phyloP scores from a whole-genome alignment of 2,329 filamentous ascomycete species.

The Fusarium sp. region DNA sequence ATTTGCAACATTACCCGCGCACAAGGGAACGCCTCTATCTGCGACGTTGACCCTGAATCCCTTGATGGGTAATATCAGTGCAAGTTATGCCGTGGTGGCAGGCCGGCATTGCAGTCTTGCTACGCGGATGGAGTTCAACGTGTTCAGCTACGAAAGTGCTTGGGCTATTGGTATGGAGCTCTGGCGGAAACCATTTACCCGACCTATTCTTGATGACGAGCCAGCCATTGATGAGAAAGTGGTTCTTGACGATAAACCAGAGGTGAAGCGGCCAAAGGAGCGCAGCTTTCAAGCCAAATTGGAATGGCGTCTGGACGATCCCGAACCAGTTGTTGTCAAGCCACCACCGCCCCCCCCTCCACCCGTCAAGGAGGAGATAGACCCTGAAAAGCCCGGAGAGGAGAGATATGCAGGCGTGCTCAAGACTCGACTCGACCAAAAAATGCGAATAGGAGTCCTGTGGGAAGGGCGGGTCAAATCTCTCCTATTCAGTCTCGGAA shows the following conservation, averaged over 20 bases:
- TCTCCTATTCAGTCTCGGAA: conserved; percentile 88
- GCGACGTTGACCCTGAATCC: conserved; percentile 94
- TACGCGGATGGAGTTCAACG: conserved; percentile 94
- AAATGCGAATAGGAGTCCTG: conserved; percentile 82
- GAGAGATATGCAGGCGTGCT: conserved; percentile 85
- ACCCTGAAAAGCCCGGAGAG: conserved; percentile 50
- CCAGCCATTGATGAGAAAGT: conserved; percentile 37
- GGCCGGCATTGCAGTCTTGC: conserved; percentile 85
- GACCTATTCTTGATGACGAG: conserved; percentile 50
- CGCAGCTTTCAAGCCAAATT: conserved; percentile 65
- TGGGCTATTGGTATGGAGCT: conserved; percentile 92
- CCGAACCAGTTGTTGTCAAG: conserved; percentile 41
- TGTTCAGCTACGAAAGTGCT: conserved; percentile 97
- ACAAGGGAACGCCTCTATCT: conserved; percentile 88
- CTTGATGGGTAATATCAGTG: conserved; percentile 90
- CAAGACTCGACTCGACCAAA: conserved; percentile 90
- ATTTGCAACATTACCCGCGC: conserved; percentile 85
- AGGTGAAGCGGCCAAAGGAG: conserved; percentile 41
- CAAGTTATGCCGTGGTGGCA: conserved; percentile 90
- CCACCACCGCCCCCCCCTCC: conserved; percentile 3
- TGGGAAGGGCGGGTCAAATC: conserved; percentile 97
- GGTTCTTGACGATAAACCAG: conserved; percentile 25
- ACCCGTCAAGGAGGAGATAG: conserved; percentile 16
- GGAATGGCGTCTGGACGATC: conserved; percentile 57
- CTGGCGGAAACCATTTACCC: conserved; percentile 73